phyloP scores from a whole-genome alignment of 768 basidiomycete species.

The Agaricus blazei region DNA sequence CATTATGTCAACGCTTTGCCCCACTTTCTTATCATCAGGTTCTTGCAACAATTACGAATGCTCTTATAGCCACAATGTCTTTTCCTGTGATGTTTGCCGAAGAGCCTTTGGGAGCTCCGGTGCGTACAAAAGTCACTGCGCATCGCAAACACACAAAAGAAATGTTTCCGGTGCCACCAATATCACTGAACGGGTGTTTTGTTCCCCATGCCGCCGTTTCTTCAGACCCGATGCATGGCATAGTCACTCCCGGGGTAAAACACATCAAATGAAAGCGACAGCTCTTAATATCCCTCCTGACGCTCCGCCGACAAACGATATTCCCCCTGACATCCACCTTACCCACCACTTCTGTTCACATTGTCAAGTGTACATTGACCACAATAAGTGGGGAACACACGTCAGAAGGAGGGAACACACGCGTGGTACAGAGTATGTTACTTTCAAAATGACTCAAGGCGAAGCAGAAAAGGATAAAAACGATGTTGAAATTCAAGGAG shows the following conservation, averaged over 20 bases:
- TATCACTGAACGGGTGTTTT: too few species aligned
- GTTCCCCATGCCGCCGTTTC: neutral
- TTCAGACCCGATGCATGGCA: too few species aligned
- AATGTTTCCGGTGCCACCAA: neutral
- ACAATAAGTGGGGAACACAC: neutral
- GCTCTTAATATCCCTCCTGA: neutral
- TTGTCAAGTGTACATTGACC: neutral
- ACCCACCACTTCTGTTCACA: neutral
- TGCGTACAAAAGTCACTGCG: conserved; percentile 22
- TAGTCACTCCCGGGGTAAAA: neutral
- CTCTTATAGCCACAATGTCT: conserved; percentile 27
- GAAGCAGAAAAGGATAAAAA: conserved; percentile 53
- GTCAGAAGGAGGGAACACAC: neutral
- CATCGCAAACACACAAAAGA: neutral
- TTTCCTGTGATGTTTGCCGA: conserved; percentile 33
- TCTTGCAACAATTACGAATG: conserved; percentile 29
- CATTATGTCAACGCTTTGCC: conserved; percentile 9
- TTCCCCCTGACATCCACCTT: neutral
- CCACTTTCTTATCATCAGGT: conserved; percentile 26
- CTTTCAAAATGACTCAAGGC: conserved; percentile 36
- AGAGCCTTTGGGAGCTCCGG: conserved; percentile 21
- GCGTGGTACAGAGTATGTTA: neutral
- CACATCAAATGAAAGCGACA: neutral
- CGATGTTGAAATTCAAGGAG: conserved; percentile 37
- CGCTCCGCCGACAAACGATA: neutral